phyloP scores from a whole-genome alignment of 805 yeast genomes.

The Candida ponderosae region DNA sequence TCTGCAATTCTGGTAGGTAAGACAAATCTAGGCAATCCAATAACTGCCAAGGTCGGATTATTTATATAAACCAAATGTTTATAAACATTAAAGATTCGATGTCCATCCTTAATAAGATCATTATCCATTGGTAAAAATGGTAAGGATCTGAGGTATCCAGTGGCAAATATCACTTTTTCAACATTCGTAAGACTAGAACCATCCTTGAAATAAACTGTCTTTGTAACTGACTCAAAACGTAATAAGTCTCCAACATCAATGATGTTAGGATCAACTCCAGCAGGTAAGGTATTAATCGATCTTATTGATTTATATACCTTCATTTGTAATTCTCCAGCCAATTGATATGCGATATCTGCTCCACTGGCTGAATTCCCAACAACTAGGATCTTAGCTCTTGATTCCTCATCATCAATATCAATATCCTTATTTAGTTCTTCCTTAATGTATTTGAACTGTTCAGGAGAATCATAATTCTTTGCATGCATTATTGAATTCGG shows the following conservation, averaged over 20 bases:
- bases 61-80: slow-evolving; percentile 48
- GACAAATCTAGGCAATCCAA: slow-evolving; percentile 54
- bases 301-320: slow-evolving; percentile 42
- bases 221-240: slow-evolving; percentile 27
- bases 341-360: slow-evolving; percentile 60
- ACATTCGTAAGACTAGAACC: slow-evolving; percentile 39
- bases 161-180: slow-evolving; percentile 58
- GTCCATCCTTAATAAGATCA: slow-evolving; percentile 35
- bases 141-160: slow-evolving; percentile 63
- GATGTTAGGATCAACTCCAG: slow-evolving; percentile 34
- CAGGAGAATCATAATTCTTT: slow-evolving; percentile 42
- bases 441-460: slow-evolving; percentile 22
- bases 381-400: slow-evolving; percentile 49
- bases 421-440: no score
- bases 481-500: slow-evolving; percentile 52
- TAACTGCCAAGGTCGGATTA: slow-evolving; percentile 59
- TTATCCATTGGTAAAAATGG: slow-evolving; percentile 44
- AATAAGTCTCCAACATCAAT: slow-evolving; percentile 35
- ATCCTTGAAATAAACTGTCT: slow-evolving; percentile 36
- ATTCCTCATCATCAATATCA: slow-evolving; percentile 7
- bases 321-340: slow-evolving; percentile 33
- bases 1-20: slow-evolving; percentile 57
- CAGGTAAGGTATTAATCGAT: slow-evolving; percentile 31
- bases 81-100: slow-evolving; percentile 44
- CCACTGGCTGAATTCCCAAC: slow-evolving; percentile 81